Conservation (phyloP, 176 grass and related monocot species). For the Eremochloa ophiuroides region DNA sequence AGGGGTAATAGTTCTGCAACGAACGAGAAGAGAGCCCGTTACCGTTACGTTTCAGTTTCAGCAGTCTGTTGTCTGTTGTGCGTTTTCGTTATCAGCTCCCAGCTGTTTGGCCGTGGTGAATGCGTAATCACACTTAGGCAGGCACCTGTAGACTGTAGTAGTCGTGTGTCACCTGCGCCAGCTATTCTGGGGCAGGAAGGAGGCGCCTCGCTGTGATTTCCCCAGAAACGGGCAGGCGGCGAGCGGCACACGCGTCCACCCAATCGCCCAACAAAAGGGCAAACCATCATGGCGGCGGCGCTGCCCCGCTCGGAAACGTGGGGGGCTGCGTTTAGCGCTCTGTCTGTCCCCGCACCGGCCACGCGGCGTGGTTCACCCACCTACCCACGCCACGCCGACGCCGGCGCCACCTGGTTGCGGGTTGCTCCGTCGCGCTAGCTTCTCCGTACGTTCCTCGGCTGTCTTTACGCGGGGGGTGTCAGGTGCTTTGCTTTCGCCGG, state of each 20-base stretch:
- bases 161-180: background rate
- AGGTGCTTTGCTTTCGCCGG: background rate
- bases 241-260: background rate
- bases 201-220: background rate
- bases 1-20: background rate
- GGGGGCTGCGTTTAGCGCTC: background rate
- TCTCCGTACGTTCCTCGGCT: background rate
- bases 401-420: background rate
- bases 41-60: background rate
- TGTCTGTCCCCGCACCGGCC: background rate
- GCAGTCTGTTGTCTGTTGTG: background rate
- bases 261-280: background rate
- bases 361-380: background rate
- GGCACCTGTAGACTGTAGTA: too few species aligned
- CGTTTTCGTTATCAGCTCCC: background rate
- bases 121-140: too few species aligned
- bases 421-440: conserved; percentile 28
- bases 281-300: background rate
- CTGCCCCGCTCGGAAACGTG: background rate
- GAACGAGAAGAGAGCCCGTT: background rate
- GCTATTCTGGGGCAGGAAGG: too few species aligned
- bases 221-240: background rate
- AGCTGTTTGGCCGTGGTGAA: background rate
- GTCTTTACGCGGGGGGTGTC: background rate
- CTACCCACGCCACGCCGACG: background rate